phyloP scores from a whole-genome alignment of 164 flowering plant genomes.

The grape (Vitis vinifera) region ASM3070453v1 NC_081823.1:6117501-6118000 shows the following conservation, averaged over 20 bases:
- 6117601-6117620: too few species aligned
- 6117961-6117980: too few species aligned
- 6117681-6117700: too few species aligned
- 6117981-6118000: too few species aligned
- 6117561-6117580: not conserved
- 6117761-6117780: constrained; percentile 55
- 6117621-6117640: too few species aligned
- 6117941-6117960: not conserved
- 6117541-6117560: constrained; percentile 63
- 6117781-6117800: constrained; percentile 62
- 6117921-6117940: constrained; percentile 41
- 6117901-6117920: constrained; percentile 59
- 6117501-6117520: constrained; percentile 71
- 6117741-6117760: constrained; percentile 48
- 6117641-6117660: too few species aligned
- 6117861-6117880: constrained; percentile 16
- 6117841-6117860: constrained; percentile 17
- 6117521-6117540: constrained; percentile 72
- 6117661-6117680: too few species aligned
- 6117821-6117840: constrained; percentile 59
- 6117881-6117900: constrained; percentile 61
- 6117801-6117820: constrained; percentile 55
- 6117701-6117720: too few species aligned
- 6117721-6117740: not conserved
- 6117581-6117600: not conserved